These are phyloP conservation scores for Pestalotiopsis sp. DNA, from an alignment of 2,329 filamentous ascomycete genomes.

Conservation along the genomic window DNA sequence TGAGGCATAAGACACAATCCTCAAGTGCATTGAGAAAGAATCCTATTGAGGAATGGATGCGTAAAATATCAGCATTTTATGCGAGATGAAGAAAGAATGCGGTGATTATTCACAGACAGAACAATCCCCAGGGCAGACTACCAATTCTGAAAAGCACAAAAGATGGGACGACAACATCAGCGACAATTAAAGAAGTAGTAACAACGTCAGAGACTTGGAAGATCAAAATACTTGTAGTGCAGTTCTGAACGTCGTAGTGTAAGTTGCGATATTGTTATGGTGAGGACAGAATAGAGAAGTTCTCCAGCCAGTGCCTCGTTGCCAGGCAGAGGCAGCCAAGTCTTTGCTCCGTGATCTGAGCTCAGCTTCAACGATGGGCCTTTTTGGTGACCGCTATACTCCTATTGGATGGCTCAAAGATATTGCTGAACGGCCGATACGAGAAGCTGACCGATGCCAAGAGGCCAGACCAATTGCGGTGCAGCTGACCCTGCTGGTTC, in stretches of 20 bases:
- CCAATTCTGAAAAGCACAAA: too few species aligned
- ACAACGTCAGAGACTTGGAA: neutral
- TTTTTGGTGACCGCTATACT: neutral
- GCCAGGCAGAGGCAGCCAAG: neutral
- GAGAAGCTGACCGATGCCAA: neutral
- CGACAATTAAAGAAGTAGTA: too few species aligned
- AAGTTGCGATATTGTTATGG: neutral
- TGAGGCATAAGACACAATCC: neutral
- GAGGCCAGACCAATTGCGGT: neutral
- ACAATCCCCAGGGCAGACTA: neutral
- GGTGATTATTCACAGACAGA: too few species aligned
- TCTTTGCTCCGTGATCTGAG: neutral
- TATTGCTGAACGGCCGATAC: neutral
- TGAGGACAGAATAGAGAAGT: neutral
- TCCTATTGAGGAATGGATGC: neutral
- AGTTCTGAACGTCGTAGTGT: neutral
- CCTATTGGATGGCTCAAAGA: neutral
- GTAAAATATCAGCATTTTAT: neutral
- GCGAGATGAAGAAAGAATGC: too few species aligned
- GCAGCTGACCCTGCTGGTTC: neutral
- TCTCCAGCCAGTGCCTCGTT: neutral
- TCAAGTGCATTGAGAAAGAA: neutral
- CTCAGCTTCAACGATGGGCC: neutral
- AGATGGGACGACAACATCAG: neutral
- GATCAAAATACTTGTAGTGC: neutral